Base-by-base conservation (phyloP, 345 rosid species). In the Euphorbia lathyris region DNA sequence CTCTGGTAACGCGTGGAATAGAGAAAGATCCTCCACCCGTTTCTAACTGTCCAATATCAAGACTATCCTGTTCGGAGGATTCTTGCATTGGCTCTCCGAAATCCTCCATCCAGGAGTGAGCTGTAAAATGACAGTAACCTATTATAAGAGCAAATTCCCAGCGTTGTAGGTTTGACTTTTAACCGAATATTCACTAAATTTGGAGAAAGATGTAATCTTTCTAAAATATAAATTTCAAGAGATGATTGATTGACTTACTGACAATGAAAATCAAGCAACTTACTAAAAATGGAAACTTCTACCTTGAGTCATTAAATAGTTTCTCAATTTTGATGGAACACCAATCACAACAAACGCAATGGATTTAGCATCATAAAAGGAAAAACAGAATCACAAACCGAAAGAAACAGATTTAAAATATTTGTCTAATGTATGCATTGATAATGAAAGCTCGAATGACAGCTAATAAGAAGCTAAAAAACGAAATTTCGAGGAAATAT, bases 71-170 rank as follows among this genome's bases (percentile, higher is more conserved):
- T 53, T 68, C 40, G 71, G 62, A 69, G 9, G 77, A 59, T 77
- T 77, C 88, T 72, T 78, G 80, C 62, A 69, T 52, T 64, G 62
- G 63, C 70, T 76, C 82, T 40, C 65, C 73, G 59, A 77, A 61
- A 65, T 84, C 76, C 78, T 80, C 84, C 86, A 90, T 84, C 96
- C 98, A 88, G 57, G 87, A 66, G 76, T 90, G 95, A 72, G 81
- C 95, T 88, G 84, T 76, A 72, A 72, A 77, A 65, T 25, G 9
- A 63, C 53, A 76, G 58, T 3, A 42, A 65, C 65, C 58, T 51
- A 53, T 9, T 45, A 65, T 29, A 16, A 45, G 72, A 67, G 38
- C 23, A 58, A 45, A n/a, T 78, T 36, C 43, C 60, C 7, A 48
- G 30, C 25, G 58, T 48, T 32, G 27, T 52, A 17, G 66, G 48